A percentile compares a stretch with the other conserved stretches of the same genome.
Evolutionary conservation across 2,329 filamentous ascomycete species (phyloP).

Genomic region (Pezizomycotina sp.): DNA sequence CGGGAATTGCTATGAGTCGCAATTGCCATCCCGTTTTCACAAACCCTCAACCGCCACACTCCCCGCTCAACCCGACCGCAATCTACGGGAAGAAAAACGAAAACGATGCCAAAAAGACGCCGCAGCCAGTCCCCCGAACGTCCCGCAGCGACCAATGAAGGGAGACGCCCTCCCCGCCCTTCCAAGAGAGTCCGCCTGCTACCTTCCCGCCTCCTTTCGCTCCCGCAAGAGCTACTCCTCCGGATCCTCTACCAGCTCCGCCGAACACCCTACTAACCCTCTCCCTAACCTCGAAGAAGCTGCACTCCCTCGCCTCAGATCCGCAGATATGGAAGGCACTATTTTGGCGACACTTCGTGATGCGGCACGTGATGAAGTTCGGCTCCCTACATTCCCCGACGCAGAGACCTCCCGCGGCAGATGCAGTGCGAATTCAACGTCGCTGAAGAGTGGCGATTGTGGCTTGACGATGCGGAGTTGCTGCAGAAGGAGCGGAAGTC

Average conservation of each 20-base stretch:
- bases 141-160: background rate
- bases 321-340: conserved; percentile 79
- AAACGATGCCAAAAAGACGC: conserved; percentile 11
- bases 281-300: conserved; percentile 54
- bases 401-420: conserved; percentile 28
- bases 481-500: conserved; percentile 18
- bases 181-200: conserved; percentile 33
- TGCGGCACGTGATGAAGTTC: no score
- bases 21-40: no score
- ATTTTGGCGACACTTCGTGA: conserved; percentile 82
- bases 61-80: no score
- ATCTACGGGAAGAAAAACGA: no score
- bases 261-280: conserved; percentile 45
- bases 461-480: conserved; percentile 15
- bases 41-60: background rate
- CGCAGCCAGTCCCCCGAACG: conserved; percentile 5
- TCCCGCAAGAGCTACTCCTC: conserved; percentile 78
- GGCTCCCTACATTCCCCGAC: no score
- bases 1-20: no score
- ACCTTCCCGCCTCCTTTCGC: conserved; percentile 47
- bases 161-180: conserved; percentile 19
- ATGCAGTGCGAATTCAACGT: background rate
- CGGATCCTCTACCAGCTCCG: conserved; percentile 67
- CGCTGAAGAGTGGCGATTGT: conserved; percentile 9
- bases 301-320: conserved; percentile 57